Base-by-base conservation (phyloP, 306 rosid species). In the Acacia melanoxylon region DNA sequence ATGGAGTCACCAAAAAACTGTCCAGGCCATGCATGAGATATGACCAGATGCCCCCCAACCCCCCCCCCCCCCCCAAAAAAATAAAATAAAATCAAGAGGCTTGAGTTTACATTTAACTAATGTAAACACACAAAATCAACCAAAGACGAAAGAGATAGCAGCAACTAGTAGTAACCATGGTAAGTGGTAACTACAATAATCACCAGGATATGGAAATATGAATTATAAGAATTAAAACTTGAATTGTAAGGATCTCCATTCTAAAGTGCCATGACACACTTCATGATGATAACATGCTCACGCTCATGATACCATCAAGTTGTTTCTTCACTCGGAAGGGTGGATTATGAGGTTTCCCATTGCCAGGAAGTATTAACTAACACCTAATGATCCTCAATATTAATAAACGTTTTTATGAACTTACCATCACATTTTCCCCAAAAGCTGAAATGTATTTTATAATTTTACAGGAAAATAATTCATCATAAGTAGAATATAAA, bases 201-300 rank as follows among this genome's bases (percentile, higher is more conserved):
- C 72, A 82, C 40, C 82, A 79, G 40, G 22, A 59, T 12, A 48
- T 10, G 29, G 37, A 42, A 44, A 86, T 31, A 52, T 63, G 33
- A 75, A 54, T 76, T 19, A 20, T 45, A 74, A 68, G 35, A 79
- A 48, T 17, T n/a, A 20, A 74, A 67, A 51, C 74, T 52, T 56
- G 9, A 37, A 70, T 41, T 33, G 56, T 76, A 69, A 27, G 13
- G 15, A 29, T 52, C 62, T 71, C 77, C 70, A 83, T 66, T 66
- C 65, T 25, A 72, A 79, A 15, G 31, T 86, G 74, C 71, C 20
- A 45, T 52, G 71, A 27, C 68, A 71, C 51, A 80, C 54, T 68
- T 59, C 65, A 69, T 16, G 17, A 78, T 52, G 29, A 48, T 45
- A 46, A 80, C 66, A 68, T 11, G 5, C 59, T 48, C 49, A 62